Conservation (phyloP, 257 asterid species). For the Sherardia arvensis region DNA sequence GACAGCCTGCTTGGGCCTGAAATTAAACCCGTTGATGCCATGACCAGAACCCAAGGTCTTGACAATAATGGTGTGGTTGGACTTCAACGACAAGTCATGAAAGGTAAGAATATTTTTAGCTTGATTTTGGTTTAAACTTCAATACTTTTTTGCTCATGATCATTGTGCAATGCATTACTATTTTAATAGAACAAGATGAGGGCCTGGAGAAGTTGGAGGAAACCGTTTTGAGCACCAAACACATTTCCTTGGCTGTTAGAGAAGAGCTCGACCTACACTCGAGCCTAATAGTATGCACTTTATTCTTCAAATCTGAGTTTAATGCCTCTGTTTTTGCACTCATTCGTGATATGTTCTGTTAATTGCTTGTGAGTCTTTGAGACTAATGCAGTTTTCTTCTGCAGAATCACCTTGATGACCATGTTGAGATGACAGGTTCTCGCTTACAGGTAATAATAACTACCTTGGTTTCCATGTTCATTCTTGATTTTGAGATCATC, state of each 20-base stretch:
- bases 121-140: background rate
- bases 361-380: background rate
- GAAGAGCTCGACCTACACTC: constrained; percentile 92
- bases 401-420: constrained; percentile 75
- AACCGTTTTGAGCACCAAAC: constrained; percentile 87
- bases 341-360: background rate
- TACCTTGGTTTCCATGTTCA: background rate
- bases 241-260: constrained; percentile 86
- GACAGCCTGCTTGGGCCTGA: constrained; percentile 97
- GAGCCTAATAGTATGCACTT: constrained; percentile 66
- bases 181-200: constrained; percentile 81
- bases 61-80: constrained; percentile 80
- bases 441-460: constrained; percentile 47
- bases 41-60: constrained; percentile 67
- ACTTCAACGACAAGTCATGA: constrained; percentile 91
- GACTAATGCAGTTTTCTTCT: constrained; percentile 2
- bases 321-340: background rate
- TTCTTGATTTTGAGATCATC: background rate
- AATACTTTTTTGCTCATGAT: background rate
- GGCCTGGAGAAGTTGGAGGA: constrained; percentile 86
- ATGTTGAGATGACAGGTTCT: constrained; percentile 75
- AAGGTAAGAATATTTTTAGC: constrained; percentile 41
- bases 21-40: constrained; percentile 72
- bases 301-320: constrained; percentile 9
- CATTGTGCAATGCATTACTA: background rate